Conservation (phyloP, 148 eudicot species). For the Vaccinium myrtillus region DNA sequence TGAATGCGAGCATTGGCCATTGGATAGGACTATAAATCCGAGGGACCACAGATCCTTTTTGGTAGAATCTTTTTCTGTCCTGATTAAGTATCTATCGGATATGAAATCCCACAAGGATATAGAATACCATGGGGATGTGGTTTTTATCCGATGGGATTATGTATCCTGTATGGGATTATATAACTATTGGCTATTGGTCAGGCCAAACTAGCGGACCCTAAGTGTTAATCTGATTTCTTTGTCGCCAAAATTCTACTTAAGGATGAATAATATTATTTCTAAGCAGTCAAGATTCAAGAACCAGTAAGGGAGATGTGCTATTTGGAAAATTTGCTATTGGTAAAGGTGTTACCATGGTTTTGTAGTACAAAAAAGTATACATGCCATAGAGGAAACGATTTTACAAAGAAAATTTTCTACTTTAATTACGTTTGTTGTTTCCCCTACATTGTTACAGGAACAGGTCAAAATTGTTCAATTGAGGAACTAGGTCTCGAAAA, state of each 20-base stretch:
- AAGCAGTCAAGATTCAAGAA: neutral
- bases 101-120: neutral
- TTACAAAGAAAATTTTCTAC: neutral
- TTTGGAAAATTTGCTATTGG: neutral
- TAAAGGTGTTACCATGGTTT: neutral
- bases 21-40: neutral
- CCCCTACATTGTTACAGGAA: conserved; percentile 44
- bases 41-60: neutral
- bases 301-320: neutral
- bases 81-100: neutral
- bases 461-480: conserved; percentile 42
- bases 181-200: too few relatives aligned
- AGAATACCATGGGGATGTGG: neutral
- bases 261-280: neutral
- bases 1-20: neutral
- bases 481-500: conserved; percentile 84
- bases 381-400: neutral
- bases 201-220: too few relatives aligned
- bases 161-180: too few relatives aligned
- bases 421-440: conserved; percentile 2
- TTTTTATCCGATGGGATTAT: neutral
- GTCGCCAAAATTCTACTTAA: neutral
- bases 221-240: neutral
- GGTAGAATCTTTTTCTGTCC: neutral
- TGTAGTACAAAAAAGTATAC: neutral